Base-by-base conservation (phyloP, 176 grass and related monocot genomes). In the Oryza glumipatula region DNA sequence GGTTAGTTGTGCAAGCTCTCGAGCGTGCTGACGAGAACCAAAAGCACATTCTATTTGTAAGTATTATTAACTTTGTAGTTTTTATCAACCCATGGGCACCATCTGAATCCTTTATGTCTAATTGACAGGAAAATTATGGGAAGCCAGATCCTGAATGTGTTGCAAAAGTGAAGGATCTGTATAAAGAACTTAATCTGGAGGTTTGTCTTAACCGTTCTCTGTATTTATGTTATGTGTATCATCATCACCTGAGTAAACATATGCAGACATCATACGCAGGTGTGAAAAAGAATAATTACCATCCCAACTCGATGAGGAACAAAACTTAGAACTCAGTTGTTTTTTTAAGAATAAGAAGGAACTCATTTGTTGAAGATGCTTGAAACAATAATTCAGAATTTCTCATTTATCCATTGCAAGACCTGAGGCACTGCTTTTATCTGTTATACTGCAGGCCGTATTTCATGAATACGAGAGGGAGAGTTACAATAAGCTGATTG, bases 1-100 rank as follows among this genome's bases (percentile, higher is more conserved):
- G 96, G 96, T 85, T 99, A 39, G 89, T 99, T 73, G 96, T 99
- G 81, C 91, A 99, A 80, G 93, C 96, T 81, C 91, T 99, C 49
- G 83, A 94, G 21, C 91, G 33, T 86, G 89, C 82, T 43, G 76
- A 88, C 41, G 93, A 86, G 73, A 76, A 41, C 74, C 96, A 99
- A 83, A 90, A 89, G 78, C 11, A 16, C 46, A 80, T 96, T 76
- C 70, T 99, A 26, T 89, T 35, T 72, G 96, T 99, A 94, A 90
- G 88, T 83, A 3, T 22, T 67, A n/a, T 56, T 73, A 9, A 68
- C 36, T 44, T 84, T 21, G 63, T 76, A 33, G 41, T 51, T 84
- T 82, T 58, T 47, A 66, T 26, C 72, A 82, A 65, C 68, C 60
- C 78, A 52, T 63, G 74, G 46, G 22, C 46, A 47, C 21, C 7